Evolutionary conservation across 1,284 basidiomycete genomes (phyloP), one percentile per base, ranked within the genome.

Genomic region (Xanthoconium separans): DNA sequence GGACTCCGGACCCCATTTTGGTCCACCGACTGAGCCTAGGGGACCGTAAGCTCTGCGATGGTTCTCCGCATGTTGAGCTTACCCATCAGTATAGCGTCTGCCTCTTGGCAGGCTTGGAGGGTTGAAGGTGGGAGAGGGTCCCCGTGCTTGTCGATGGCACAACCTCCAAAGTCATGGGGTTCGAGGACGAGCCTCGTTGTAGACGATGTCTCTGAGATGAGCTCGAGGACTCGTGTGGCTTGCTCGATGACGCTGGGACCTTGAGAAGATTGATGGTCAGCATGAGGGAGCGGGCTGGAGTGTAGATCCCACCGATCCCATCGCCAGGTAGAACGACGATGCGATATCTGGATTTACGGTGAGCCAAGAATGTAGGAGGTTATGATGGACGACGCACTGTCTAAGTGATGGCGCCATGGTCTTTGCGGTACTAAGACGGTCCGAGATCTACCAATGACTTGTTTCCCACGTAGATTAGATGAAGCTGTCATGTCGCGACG

Each of bases 71-170:
- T 20, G 37, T 44, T 36, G 27, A 30, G 64, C 80, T 51, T 55
- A 93, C 95, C 95, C 82, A 98, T 85, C 45, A 98, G 79, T 61
- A 98, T 89, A 15, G 94, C 92, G 75, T 98, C 93, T 16, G 95
- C 91, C 65, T 85, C 81, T 70, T 92, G 80, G 73, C 94, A 95
- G 43, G 93, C 92, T 61, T 89, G 79, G 54, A 98, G 77, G 4
- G 97, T 99, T 30, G 85, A 80, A 6, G 86, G 81, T 6, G 97
- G 95, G 2, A 99, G 77, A 44, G 97, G 87, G 61, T 91, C 84
- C 36, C 93, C 93, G 46, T 82, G 71, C 46, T 83, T 82, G 71
- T 99, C 97, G 69, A 99, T 98, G 8, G 95, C 95, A 61, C 83
- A 85, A 51, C 97, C 97, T 44, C 97, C 97, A 70, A 99, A 98